These are phyloP conservation scores for Dactylellina drechsleri DNA, from an alignment of 2,329 filamentous ascomycete species.

Conservation along the genomic window DNA sequence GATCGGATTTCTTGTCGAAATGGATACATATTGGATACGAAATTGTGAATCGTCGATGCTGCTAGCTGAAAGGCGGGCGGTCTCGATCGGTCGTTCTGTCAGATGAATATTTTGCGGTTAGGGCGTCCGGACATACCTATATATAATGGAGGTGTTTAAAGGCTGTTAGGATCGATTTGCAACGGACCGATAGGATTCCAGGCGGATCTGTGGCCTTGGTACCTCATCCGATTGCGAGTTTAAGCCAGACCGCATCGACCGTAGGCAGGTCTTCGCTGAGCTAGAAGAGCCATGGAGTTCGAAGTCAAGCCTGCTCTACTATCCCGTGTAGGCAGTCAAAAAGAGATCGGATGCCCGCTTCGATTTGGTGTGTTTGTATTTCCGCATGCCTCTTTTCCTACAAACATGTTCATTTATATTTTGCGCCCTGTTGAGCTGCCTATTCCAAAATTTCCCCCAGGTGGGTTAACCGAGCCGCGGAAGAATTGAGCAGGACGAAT, in stretches of 20 bases:
- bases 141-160: background rate
- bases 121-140: background rate
- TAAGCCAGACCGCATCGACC: no score
- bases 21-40: background rate
- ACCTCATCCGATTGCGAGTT: slow-evolving; percentile 12
- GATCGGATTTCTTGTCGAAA: background rate
- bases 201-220: slow-evolving; percentile 11
- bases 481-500: slow-evolving; percentile 40
- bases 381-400: slow-evolving; percentile 17
- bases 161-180: slow-evolving; percentile 13
- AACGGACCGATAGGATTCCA: slow-evolving; percentile 7
- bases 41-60: slow-evolving; percentile 2
- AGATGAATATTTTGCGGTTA: no score
- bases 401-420: no score
- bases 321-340: slow-evolving; percentile 31
- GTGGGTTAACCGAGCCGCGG: slow-evolving; percentile 46
- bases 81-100: background rate
- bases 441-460: slow-evolving; percentile 28
- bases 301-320: no score
- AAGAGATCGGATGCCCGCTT: slow-evolving; percentile 11
- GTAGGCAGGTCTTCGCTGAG: no score
- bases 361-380: no score
- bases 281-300: no score
- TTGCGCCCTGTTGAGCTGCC: slow-evolving; percentile 35
- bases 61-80: no score